phyloP scores from a whole-genome alignment of 257 asterid genomes.

The Primulina huaijiensis region DNA sequence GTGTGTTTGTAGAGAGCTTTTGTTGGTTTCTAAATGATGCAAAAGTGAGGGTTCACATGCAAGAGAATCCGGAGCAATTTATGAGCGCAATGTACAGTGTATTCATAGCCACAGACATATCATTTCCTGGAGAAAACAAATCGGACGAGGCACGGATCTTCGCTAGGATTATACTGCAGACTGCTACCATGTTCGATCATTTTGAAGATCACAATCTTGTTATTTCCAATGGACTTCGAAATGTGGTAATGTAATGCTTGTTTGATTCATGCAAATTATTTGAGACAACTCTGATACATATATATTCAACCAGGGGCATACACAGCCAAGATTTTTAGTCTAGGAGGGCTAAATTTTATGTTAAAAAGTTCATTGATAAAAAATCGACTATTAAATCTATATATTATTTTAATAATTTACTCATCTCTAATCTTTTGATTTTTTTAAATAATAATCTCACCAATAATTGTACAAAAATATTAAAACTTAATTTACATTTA shows the following conservation, averaged over 20 bases:
- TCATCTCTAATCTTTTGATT: no score
- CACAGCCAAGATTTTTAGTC: no score
- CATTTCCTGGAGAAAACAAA: constrained; percentile 40
- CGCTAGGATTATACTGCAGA: constrained; percentile 35
- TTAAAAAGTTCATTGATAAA: no score
- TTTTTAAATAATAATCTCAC: no score
- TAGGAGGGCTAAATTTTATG: no score
- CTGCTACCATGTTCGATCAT: constrained; percentile 2
- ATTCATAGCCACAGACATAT: constrained; percentile 49
- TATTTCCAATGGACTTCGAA: constrained; percentile 35
- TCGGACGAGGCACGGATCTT: constrained; percentile 43
- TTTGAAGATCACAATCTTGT: constrained; percentile 25
- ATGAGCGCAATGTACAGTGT: constrained; percentile 37
- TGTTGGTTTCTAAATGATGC: constrained; percentile 56
- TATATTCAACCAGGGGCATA: no score
- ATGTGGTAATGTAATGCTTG: constrained; percentile 26
- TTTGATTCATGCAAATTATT: no score
- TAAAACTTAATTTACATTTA: no score
- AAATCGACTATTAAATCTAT: no score
- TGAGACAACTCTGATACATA: no score
- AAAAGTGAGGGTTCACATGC: constrained; percentile 25
- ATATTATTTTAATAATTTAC: no score
- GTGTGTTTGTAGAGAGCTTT: constrained; percentile 33
- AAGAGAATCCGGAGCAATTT: constrained; percentile 31
- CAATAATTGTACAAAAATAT: no score